Evolutionary conservation across 2,329 filamentous ascomycete genomes (phyloP), one percentile per base, ranked within the genome.

Genomic region (Sarocladiaceae sp.): DNA sequence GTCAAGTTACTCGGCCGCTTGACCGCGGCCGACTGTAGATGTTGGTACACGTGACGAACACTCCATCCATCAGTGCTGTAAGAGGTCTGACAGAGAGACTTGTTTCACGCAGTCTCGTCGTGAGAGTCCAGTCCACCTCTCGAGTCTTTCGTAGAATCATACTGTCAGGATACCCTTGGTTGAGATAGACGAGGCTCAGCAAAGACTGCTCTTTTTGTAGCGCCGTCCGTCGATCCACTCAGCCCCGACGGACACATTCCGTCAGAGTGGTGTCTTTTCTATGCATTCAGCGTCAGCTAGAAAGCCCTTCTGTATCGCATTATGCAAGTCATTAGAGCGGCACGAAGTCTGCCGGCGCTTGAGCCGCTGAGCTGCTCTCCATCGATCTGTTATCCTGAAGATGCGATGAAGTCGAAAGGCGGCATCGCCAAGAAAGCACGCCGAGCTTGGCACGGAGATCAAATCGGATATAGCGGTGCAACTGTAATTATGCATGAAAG

Each of bases 381-480:
- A 22, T 22, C 6, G 4, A 7, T 23, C n/a, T 22, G 3, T 28
- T 17, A 15, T 17, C 10, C 12, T 46, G 40, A 48, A n/a, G 17
- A n/a, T 48, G 26, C 18, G 44, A 48, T 48, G 44, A 48, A 33
- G 44, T 48, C 23, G 18, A 48, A 22, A 28, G 44, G 44, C 44
- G 31, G 44, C 44, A 17, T 48, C 40, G 44, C 44, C 44, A 48
- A 48, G 44, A 20, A 48, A 28, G 28, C 28, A 22, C 15, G 10
- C n/a, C 18, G 15, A 48, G 44, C 44, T 48, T 48, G 44, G 44
- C 44, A 33, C 15, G 25, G 28, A 48, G 44, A 48, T 48, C 44
- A 8, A 7, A 4, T 31, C 44, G 25, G 26, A 48, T 48, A 48
- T 28, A 31, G 10, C 26, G 10, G 33, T 48, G 15, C 44, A 17